These are phyloP conservation scores for Mangifera indica DNA, from an alignment of 345 rosid genomes.

Conservation along the genomic window DNA sequence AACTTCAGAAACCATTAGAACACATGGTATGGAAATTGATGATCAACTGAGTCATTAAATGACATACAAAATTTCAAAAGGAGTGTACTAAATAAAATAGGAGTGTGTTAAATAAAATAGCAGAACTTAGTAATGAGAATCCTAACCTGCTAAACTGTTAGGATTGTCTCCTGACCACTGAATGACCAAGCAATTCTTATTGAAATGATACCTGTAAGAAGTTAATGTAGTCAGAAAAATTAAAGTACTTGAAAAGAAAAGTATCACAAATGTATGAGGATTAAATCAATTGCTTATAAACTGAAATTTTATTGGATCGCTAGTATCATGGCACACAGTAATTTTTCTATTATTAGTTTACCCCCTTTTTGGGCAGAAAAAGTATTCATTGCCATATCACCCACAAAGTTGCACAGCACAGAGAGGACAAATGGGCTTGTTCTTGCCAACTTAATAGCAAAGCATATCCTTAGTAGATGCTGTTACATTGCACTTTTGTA, in stretches of 20 bases:
- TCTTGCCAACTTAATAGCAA: not conserved
- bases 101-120: constrained; percentile 2
- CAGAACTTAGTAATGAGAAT: constrained; percentile 1
- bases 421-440: too few species aligned
- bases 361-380: not conserved
- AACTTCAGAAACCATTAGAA: not conserved
- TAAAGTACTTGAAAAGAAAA: not conserved
- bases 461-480: not conserved
- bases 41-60: not conserved
- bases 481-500: not conserved
- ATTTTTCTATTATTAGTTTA: not conserved
- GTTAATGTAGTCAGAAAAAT: constrained; percentile 18
- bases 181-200: constrained; percentile 65
- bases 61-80: not conserved
- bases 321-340: not conserved
- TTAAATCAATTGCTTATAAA: not conserved
- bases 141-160: constrained; percentile 88
- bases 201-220: constrained; percentile 63
- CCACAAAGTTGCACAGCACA: not conserved
- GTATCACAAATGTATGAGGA: not conserved
- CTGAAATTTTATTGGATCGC: not conserved
- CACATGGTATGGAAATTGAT: not conserved
- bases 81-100: not conserved
- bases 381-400: not conserved
- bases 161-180: constrained; percentile 99